Percentiles rank a stretch among this genome's conserved stretches.
Evolutionary conservation across 2,329 filamentous ascomycete genomes (phyloP).

Genomic region (Westerdykella ornata): DNA sequence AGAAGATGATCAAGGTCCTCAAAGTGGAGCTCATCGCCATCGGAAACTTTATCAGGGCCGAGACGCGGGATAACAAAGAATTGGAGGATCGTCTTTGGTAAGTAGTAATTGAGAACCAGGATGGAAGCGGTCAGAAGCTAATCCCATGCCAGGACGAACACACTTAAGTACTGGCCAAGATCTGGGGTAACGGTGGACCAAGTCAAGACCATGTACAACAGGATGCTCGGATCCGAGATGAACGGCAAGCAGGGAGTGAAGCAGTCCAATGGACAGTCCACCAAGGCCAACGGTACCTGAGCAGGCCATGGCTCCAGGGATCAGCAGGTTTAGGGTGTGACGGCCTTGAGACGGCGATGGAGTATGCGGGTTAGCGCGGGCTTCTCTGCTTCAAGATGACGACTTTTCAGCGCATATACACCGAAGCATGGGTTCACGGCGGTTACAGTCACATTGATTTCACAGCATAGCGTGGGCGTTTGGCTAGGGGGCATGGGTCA

Average conservation of each 20-base stretch:
- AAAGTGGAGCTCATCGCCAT: constrained; percentile 56
- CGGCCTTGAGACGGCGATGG: too few species aligned
- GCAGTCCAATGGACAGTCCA: constrained; percentile 15
- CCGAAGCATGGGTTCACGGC: constrained; percentile 5
- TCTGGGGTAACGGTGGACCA: constrained; percentile 23
- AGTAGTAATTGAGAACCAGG: constrained; percentile 13
- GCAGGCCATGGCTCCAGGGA: neutral
- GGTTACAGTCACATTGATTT: constrained; percentile 13
- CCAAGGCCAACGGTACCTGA: neutral
- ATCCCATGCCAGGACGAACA: constrained; percentile 29
- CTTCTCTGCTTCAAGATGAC: too few species aligned
- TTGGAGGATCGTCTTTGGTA: constrained; percentile 50
- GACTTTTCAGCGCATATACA: too few species aligned
- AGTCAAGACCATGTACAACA: constrained; percentile 36
- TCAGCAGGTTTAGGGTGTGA: neutral
- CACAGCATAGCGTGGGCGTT: constrained; percentile 35
- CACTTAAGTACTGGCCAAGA: constrained; percentile 37
- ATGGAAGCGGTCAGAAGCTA: constrained; percentile 9
- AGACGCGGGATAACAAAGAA: constrained; percentile 39
- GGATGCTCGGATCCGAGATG: constrained; percentile 30
- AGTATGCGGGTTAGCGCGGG: too few species aligned
- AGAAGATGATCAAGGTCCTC: constrained; percentile 56
- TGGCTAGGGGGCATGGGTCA: constrained; percentile 4
- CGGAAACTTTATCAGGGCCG: constrained; percentile 54
- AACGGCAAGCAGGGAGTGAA: constrained; percentile 16